Base-by-base conservation (phyloP, 768 basidiomycete genomes). In the Porphyrellus cyaneotinctus region DNA sequence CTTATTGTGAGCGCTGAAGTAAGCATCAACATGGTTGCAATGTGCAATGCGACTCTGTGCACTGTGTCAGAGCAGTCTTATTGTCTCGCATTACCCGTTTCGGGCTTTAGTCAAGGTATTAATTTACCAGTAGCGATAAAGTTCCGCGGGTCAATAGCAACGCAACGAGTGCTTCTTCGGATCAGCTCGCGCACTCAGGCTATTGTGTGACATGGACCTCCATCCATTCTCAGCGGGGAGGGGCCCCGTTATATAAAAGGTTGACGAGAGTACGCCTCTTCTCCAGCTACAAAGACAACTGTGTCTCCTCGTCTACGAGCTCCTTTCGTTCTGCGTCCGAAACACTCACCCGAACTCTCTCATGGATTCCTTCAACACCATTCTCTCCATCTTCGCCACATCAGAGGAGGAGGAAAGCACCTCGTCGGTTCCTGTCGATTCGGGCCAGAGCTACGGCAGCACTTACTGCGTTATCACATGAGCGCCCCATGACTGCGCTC, bases 301-400 rank as follows among this genome's bases (percentile, higher is more conserved):
- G 31, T 24, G 15, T 47, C 39, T 15, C 12, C n/a, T 43, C 45
- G 35, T 42, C 52, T 31, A 44, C 50, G 47, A 50, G 52, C 26
- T n/a, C 22, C 36, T 44, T 13, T 23, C 18, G 14, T 39, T 13
- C 30, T n/a, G 18, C 47, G 36, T 47, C 44, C n/a, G 37, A 47
- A 36, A 26, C 38, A 37, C 30, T 43, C 23, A n/a, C 35, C 17
- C 14, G 43, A 47, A 52, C 50, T 24, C 36, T 41, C 24, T 32
- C 11, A 66, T 66, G 65, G 65, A 66, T 43, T 50, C 57, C 26
- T 60, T 66, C 48, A 56, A 4, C 48, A 43, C 51, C n/a, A 28
- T 58, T 43, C 35, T 58, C 24, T 57, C 63, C 6, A 20, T 60
- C 43, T 55, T 67, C 13, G 33, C 45, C 31, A 42, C n/a, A 39